Base-by-base conservation (phyloP, 1,284 basidiomycete genomes). In the Trichosporon faecale region DNA sequence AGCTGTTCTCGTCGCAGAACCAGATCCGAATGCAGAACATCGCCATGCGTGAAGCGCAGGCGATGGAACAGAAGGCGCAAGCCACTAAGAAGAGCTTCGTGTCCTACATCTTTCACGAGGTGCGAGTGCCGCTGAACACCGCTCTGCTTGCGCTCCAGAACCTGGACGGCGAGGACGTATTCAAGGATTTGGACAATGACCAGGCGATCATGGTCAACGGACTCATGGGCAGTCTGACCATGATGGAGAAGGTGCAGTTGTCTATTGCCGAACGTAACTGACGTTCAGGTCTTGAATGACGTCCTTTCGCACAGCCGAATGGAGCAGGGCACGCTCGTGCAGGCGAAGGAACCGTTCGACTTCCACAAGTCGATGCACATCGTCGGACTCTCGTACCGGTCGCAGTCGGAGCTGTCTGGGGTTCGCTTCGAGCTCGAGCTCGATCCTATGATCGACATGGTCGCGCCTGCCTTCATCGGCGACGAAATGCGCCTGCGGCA, bases 111-210 rank as follows among this genome's bases (percentile, higher is more conserved):
- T 83, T 83, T 67, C 81, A 83, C 72, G 80, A 93, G 85, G 93
- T 94, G 79, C 89, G 94, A 74, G 94, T 96, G 61, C 94, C 94
- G 21, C 85, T 96, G 72, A 95, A 96, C 78, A 95, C 93, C 37
- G 94, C 93, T 0, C 84, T 94, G 14, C 85, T 95, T 37, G 93
- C 93, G 0, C 90, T 94, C 9, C 94, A 95, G 83, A 95, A 96
- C 78, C 90, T 95, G 86, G 90, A 91, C 71, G 92, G 91, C 0
- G 88, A 84, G 69, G 74, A 79, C 33, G 78, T 83, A 1, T 84
- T 83, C 72, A 73, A 75, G n/a, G 70, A 74, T 8, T 55, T 80
- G 16, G 73, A 73, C 25, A 70, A 73, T 21, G 81, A 83, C 65
- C 78, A 83, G 67, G 66, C 70, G 3, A 79, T 80, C 72, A 80